phyloP scores from a whole-genome alignment of 73 alveolate species.

The Stentor coeruleus region DNA sequence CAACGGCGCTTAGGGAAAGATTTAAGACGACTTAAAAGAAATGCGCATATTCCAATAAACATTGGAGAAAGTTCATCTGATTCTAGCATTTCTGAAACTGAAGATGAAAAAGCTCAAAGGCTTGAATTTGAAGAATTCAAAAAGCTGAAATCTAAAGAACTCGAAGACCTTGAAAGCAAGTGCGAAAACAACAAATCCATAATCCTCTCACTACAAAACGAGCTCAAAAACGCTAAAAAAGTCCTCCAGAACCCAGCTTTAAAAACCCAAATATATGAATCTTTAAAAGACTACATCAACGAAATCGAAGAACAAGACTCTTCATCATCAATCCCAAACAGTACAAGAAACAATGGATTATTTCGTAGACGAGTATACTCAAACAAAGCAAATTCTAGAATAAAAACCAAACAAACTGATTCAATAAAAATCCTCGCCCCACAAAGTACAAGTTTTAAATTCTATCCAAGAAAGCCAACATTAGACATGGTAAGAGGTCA shows the following conservation, averaged over 20 bases:
- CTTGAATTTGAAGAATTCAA: neutral
- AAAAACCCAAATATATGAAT: neutral
- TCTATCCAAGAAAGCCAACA: neutral
- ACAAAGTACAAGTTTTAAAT: neutral
- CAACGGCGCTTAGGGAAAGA: neutral
- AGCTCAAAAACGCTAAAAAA: neutral
- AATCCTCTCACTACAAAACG: neutral
- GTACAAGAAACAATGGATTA: neutral
- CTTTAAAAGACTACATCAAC: neutral
- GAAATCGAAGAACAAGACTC: neutral
- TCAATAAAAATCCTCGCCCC: neutral
- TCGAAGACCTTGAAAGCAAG: neutral
- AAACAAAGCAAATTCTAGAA: neutral
- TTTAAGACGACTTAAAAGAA: neutral
- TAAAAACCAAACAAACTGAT: neutral
- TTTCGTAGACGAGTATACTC: neutral
- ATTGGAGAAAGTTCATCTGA: neutral
- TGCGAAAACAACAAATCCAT: neutral
- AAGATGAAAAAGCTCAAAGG: neutral
- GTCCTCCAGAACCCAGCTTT: neutral
- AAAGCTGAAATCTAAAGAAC: neutral
- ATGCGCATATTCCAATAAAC: neutral
- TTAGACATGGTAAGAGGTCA: no score
- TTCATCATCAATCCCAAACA: neutral
- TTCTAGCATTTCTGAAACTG: neutral